A percentile compares a stretch with the other conserved stretches of the same genome.
phyloP scores from a whole-genome alignment of 148 eudicot genomes.

The Heliosperma pusillum region DNA sequence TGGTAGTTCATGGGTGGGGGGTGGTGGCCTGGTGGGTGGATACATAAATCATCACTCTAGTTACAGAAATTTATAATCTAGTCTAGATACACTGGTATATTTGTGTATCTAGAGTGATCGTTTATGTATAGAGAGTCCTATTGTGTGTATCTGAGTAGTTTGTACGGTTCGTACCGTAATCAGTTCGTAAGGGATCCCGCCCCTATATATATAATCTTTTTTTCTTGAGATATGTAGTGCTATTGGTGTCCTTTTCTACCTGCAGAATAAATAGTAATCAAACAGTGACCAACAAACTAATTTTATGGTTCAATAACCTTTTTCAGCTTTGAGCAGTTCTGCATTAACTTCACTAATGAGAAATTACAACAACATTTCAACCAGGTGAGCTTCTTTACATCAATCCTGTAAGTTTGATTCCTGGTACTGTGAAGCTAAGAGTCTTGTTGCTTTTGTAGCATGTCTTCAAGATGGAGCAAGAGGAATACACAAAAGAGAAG shows the following conservation, averaged over 20 bases:
- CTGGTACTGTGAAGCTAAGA: background rate
- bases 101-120: no score
- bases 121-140: no score
- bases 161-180: no score
- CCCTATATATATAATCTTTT: no score
- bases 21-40: no score
- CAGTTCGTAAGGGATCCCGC: no score
- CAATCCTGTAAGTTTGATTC: conserved; percentile 5
- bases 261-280: background rate
- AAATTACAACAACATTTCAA: conserved; percentile 98
- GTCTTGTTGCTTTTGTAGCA: conserved; percentile 48
- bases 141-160: no score
- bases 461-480: conserved; percentile 99
- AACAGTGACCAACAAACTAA: conserved; percentile 13
- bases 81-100: no score
- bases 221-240: background rate
- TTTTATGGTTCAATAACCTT: conserved; percentile 17
- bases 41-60: no score
- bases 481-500: conserved; percentile 91
- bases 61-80: no score
- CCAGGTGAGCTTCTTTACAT: conserved; percentile 55
- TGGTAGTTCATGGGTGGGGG: no score
- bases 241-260: background rate
- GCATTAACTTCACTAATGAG: conserved; percentile 96
- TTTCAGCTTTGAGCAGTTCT: conserved; percentile 97